Base-by-base conservation (phyloP, 371 early-diverging fungal species). In the Mortierella sp. region DNA sequence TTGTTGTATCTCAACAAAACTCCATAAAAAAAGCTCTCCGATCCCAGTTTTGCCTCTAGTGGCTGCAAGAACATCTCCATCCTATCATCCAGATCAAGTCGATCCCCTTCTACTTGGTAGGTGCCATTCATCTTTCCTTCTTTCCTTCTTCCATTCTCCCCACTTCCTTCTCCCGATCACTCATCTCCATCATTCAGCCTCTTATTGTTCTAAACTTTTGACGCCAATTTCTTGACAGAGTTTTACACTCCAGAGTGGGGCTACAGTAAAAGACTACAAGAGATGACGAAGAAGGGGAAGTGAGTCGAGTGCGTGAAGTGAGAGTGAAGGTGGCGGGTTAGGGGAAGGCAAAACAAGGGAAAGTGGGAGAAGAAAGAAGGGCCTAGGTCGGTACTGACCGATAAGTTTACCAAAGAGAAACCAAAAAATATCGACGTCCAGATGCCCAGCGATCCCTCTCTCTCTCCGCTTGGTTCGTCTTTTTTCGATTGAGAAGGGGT, bases 1-100 rank as follows among this genome's bases (percentile, higher is more conserved):
- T 14, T 16, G 24, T 53, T 26, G 10, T 55, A 58, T 31, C 50
- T 7, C 55, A 19, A 34, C 29, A 31, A 34, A 58, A n/a, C n/a
- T n/a, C n/a, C n/a, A n/a, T n/a, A n/a, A 31, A 14, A 55, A 55
- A 58, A 58, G 58, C 58, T 58, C 58, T 34, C 34, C 34, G 58
- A 58, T 34, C 34, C 58, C 14, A 50, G 50, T 31, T 55, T 55
- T 11, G 16, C n/a, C n/a, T n/a, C n/a, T n/a, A 13, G 31, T 58
- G 19, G 9, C 58, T 31, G 34, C 16, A 58, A 34, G 55, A 19
- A 13, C 34, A 7, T 34, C 5, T 37, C 16, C 16, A 31, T 34
- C 34, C 58, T 58, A 58, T 34, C 58, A 19, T 55, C 58, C 58
- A 53, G 34, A 58, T 58, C 58, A 34, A 58, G 58, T 58, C 37